These are phyloP conservation scores for Reticulascus tulasneorum DNA, from an alignment of 2,329 filamentous ascomycete genomes.

Conservation along the genomic window DNA sequence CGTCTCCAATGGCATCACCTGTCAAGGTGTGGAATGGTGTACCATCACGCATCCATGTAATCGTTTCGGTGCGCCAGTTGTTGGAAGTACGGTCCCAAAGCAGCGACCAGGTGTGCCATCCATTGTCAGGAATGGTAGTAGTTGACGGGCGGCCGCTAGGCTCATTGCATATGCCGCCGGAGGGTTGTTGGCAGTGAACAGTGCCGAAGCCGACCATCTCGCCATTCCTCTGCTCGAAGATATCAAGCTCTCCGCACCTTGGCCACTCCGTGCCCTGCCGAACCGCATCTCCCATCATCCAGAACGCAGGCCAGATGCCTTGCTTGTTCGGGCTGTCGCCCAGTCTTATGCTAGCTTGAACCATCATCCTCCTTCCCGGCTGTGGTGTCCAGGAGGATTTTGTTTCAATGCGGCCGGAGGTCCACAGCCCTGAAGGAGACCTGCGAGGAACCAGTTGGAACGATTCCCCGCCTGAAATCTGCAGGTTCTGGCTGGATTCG, in stretches of 20 bases:
- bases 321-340: conserved; percentile 42
- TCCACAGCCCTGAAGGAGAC: conserved; percentile 40
- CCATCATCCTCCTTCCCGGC: conserved; percentile 39
- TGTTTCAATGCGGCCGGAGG: conserved; percentile 51
- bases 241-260: conserved; percentile 51
- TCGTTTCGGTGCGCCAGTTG: conserved; percentile 44
- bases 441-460: conserved; percentile 48
- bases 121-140: conserved; percentile 31
- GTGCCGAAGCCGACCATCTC: conserved; percentile 41
- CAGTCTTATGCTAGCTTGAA: conserved; percentile 44
- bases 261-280: conserved; percentile 49
- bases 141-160: conserved; percentile 36
- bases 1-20: conserved; percentile 40
- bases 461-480: conserved; percentile 45
- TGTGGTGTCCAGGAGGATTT: conserved; percentile 41
- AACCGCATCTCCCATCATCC: conserved; percentile 49
- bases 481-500: conserved; percentile 40
- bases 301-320: conserved; percentile 58
- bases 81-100: conserved; percentile 43
- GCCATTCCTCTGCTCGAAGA: conserved; percentile 54
- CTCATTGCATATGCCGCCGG: conserved; percentile 49
- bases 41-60: conserved; percentile 48
- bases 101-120: conserved; percentile 47
- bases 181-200: conserved; percentile 43
- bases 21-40: conserved; percentile 37